Evolutionary conservation across 2,329 filamentous ascomycete species (phyloP).

Genomic region (Escovopsis sp.): DNA sequence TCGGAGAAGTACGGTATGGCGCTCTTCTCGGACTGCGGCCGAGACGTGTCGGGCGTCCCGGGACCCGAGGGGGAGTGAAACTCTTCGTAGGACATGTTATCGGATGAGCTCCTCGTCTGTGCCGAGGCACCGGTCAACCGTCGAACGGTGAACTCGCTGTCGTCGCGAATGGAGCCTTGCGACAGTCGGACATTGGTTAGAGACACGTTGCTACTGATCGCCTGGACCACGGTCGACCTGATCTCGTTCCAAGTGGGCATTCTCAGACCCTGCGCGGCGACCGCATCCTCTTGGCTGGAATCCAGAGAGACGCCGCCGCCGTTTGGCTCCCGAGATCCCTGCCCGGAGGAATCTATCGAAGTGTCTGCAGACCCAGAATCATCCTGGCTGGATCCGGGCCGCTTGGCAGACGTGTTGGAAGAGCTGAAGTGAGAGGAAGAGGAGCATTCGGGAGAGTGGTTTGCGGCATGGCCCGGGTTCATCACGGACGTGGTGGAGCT

Average conservation of each 20-base stretch:
- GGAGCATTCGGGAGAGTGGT: neutral
- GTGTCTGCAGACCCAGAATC: neutral
- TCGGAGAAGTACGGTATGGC: slow-evolving; percentile 9
- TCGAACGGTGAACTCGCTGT: slow-evolving; percentile 6
- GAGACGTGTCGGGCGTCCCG: slow-evolving; percentile 26
- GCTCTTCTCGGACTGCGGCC: slow-evolving; percentile 25
- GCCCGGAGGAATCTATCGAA: neutral
- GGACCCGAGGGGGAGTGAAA: slow-evolving; percentile 19
- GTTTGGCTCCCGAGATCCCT: neutral
- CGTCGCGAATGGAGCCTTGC: slow-evolving; percentile 3
- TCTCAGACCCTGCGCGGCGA: neutral
- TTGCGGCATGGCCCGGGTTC: neutral
- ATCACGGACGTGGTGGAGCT: slow-evolving; percentile 1
- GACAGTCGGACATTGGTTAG: slow-evolving; percentile 6
- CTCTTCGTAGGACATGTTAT: slow-evolving; percentile 25
- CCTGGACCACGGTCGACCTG: slow-evolving; percentile 8
- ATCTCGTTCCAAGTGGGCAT: slow-evolving; percentile 9
- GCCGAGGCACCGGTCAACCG: slow-evolving; percentile 2
- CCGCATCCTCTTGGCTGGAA: too few relatives aligned
- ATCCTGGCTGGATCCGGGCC: neutral
- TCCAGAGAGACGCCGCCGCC: slow-evolving; percentile 1
- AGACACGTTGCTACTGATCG: slow-evolving; percentile 8
- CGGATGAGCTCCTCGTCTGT: slow-evolving; percentile 18
- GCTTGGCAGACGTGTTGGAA: neutral
- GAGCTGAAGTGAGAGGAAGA: neutral